Conservation (phyloP, 345 rosid genomes). For the Salix suchowensis region DNA sequence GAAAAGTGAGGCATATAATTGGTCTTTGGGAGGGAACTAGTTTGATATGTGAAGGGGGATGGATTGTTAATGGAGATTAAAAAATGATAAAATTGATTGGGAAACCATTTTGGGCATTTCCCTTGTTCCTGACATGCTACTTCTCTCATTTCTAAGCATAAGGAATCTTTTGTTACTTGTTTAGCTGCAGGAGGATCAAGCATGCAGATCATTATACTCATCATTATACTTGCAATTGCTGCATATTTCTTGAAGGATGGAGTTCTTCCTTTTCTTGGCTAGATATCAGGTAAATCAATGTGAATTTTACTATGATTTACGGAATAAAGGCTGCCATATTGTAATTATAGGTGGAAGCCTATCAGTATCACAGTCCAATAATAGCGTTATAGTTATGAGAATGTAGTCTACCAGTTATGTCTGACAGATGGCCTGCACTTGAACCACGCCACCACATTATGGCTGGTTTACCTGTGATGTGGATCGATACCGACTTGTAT, state of each 20-base stretch:
- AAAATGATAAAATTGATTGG: background rate
- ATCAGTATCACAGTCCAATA: background rate
- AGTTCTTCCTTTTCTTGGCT: slow-evolving; percentile 8
- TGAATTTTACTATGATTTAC: background rate
- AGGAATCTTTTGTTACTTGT: background rate
- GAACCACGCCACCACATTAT: background rate
- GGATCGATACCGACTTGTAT: too few relatives aligned
- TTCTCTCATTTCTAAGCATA: background rate
- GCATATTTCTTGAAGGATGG: slow-evolving; percentile 33
- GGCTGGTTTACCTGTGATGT: too few relatives aligned
- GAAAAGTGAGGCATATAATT: background rate
- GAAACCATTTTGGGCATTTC: background rate
- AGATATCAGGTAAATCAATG: background rate
- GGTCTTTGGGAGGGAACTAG: background rate
- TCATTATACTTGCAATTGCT: slow-evolving; percentile 37
- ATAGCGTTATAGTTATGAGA: background rate
- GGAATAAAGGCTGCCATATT: background rate
- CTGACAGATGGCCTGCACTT: background rate
- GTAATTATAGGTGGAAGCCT: background rate
- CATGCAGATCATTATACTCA: slow-evolving; percentile 34
- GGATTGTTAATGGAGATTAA: background rate
- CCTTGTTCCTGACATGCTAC: background rate
- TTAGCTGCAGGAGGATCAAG: slow-evolving; percentile 37
- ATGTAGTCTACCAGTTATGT: background rate
- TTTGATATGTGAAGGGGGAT: background rate